Evolutionary conservation across 1,139 yeast genomes (phyloP).

Genomic region (Debaryomyces nepalensis): DNA sequence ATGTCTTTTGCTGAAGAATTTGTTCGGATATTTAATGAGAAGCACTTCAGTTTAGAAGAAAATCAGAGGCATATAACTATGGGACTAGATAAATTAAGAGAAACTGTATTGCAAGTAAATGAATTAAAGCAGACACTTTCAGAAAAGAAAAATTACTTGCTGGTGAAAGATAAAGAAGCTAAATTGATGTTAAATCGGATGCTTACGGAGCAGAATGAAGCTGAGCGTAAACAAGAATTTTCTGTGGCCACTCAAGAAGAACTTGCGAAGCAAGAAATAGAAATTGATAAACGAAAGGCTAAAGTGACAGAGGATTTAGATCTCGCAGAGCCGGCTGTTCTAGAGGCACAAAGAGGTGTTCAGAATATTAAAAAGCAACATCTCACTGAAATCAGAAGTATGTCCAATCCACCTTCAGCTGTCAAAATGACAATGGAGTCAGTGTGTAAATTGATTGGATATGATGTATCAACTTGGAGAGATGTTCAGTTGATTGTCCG

Average conservation of each 20-base stretch:
- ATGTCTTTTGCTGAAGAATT: constrained; percentile 58
- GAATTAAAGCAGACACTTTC: constrained; percentile 60
- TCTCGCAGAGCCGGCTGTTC: constrained; percentile 80
- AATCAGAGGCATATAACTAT: constrained; percentile 71
- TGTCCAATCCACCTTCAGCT: constrained; percentile 90
- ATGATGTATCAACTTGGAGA: constrained; percentile 71
- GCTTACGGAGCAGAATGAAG: constrained; percentile 89
- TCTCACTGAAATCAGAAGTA: constrained; percentile 83
- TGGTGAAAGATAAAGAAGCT: constrained; percentile 69
- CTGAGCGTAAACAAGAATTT: constrained; percentile 88
- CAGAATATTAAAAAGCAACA: constrained; percentile 92
- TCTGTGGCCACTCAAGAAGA: constrained; percentile 78
- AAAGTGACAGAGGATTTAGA: constrained; percentile 67
- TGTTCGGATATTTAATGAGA: constrained; percentile 42
- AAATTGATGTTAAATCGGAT: constrained; percentile 71
- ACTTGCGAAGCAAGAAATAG: constrained; percentile 67
- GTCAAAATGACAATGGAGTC: constrained; percentile 88
- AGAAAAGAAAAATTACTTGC: constrained; percentile 54
- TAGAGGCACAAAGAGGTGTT: constrained; percentile 85
- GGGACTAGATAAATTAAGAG: constrained; percentile 78
- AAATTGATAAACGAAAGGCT: constrained; percentile 58
- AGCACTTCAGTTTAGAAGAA: constrained; percentile 59
- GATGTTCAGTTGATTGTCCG: constrained; percentile 84
- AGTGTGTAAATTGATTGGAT: constrained; percentile 81
- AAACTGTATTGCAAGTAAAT: constrained; percentile 76